Evolutionary conservation across 73 alveolate genomes (phyloP).

Genomic region (Strombidium stylifer): DNA sequence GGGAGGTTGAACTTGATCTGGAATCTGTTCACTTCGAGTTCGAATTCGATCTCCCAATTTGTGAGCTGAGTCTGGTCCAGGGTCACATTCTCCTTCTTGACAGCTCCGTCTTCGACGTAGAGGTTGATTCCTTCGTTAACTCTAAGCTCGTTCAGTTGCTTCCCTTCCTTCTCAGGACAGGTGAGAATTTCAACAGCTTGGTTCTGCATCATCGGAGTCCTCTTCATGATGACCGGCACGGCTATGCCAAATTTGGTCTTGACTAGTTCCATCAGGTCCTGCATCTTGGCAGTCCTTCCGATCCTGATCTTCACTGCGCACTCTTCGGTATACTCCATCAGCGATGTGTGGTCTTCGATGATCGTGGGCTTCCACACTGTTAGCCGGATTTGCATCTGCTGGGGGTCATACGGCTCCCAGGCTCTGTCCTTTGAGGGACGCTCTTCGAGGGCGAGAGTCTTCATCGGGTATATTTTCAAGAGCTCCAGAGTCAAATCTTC

Average conservation of each 20-base stretch:
- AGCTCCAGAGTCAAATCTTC: constrained; percentile 11
- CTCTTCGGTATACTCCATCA: too few species aligned
- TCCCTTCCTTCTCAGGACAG: not conserved
- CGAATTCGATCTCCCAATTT: constrained; percentile 50
- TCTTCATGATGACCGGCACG: not conserved
- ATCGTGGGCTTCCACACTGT: too few species aligned
- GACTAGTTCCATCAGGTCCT: not conserved
- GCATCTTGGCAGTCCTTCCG: not conserved
- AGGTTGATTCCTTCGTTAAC: constrained; percentile 18
- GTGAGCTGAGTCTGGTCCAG: not conserved
- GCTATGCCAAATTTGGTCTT: not conserved
- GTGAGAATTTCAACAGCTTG: constrained; percentile 10
- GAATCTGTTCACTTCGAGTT: constrained; percentile 38
- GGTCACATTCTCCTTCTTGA: not conserved
- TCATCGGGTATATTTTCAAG: constrained; percentile 17
- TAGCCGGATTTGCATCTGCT: not conserved
- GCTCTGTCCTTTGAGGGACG: not conserved
- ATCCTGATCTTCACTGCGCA: not conserved
- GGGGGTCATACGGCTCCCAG: constrained; percentile 25
- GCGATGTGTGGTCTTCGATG: too few species aligned
- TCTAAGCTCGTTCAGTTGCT: not conserved
- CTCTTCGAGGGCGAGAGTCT: constrained; percentile 26
- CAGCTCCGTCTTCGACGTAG: constrained; percentile 4
- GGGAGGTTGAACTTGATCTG: constrained; percentile 40
- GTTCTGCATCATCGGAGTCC: not conserved